Evolutionary conservation across 169 alveolate genomes (phyloP).

Genomic region (Toxoplasma gondii): DNA sequence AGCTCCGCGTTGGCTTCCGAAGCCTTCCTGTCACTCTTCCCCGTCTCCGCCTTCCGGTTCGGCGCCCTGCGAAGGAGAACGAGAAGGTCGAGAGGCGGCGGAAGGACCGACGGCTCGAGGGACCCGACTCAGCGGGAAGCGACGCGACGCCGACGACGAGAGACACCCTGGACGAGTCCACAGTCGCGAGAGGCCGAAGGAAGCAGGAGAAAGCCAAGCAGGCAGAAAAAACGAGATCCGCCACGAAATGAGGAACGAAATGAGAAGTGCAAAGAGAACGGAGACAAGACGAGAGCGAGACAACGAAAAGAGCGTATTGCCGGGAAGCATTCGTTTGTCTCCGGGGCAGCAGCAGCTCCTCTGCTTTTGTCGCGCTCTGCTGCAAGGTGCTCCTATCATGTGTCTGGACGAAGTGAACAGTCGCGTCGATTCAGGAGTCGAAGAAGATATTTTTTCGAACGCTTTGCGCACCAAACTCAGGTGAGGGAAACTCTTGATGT

Average conservation of each 20-base stretch:
- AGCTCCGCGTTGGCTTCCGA: too few relatives aligned
- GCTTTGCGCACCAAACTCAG: not conserved
- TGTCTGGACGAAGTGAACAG: constrained; percentile 80
- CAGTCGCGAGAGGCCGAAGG: too few relatives aligned
- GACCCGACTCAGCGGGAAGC: not conserved
- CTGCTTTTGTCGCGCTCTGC: constrained; percentile 84
- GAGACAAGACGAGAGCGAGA: too few relatives aligned
- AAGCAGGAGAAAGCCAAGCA: too few relatives aligned
- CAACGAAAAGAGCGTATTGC: not conserved
- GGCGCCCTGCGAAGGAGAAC: not conserved
- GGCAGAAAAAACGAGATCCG: too few relatives aligned
- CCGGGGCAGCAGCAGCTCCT: constrained; percentile 85
- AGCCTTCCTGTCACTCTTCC: too few relatives aligned
- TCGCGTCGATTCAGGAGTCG: constrained; percentile 4
- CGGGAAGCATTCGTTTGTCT: constrained; percentile 66
- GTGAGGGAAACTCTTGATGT: not conserved
- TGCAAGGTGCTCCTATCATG: constrained; percentile 79
- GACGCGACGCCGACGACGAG: too few relatives aligned
- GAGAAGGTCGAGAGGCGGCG: not conserved
- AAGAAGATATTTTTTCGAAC: not conserved
- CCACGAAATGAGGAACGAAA: too few relatives aligned
- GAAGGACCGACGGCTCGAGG: not conserved
- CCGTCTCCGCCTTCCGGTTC: not conserved
- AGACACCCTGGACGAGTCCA: too few relatives aligned
- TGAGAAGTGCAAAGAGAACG: too few relatives aligned